Conservation (phyloP, 306 rosid species). For the Glycyrrhiza uralensis region DNA sequence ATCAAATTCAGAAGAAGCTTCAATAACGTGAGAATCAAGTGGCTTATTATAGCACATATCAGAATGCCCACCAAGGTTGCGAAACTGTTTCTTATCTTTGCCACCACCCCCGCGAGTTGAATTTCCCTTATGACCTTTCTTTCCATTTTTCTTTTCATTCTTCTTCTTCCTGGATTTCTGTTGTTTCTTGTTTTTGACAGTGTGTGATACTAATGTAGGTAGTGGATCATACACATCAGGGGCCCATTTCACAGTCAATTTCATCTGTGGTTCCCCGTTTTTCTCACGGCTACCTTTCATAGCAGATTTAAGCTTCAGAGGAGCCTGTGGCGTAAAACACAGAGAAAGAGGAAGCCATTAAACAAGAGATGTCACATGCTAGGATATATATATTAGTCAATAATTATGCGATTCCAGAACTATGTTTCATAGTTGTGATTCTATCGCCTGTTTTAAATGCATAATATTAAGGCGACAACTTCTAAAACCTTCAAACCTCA, state of each 20-base stretch:
- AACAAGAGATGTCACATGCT: not conserved
- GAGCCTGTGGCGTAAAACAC: conserved; percentile 40
- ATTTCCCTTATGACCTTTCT: conserved; percentile 65
- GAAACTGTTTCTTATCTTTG: conserved; percentile 68
- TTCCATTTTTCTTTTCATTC: conserved; percentile 39
- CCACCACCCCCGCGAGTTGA: conserved; percentile 47
- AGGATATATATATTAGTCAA: not conserved
- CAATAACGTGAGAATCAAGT: conserved; percentile 8
- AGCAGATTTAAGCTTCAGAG: conserved; percentile 63
- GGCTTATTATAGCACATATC: conserved; percentile 22
- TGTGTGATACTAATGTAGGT: conserved; percentile 61
- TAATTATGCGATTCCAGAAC: not conserved
- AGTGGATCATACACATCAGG: conserved; percentile 90
- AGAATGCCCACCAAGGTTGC: conserved; percentile 41
- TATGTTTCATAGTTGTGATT: not conserved
- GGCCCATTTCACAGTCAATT: conserved; percentile 82
- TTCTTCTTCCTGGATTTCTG: conserved; percentile 66
- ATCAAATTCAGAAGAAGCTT: conserved; percentile 36
- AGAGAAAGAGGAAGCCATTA: not conserved
- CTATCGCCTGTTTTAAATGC: not conserved
- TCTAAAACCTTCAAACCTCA: not conserved
- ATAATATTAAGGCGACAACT: not conserved
- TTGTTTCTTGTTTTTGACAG: conserved; percentile 66
- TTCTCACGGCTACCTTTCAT: conserved; percentile 87
- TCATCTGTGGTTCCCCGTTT: conserved; percentile 32